Percentiles rank a stretch among this genome's conserved stretches.
Conservation (phyloP, 441 rosid genomes). For the Adansonia madagascariensis region DNA sequence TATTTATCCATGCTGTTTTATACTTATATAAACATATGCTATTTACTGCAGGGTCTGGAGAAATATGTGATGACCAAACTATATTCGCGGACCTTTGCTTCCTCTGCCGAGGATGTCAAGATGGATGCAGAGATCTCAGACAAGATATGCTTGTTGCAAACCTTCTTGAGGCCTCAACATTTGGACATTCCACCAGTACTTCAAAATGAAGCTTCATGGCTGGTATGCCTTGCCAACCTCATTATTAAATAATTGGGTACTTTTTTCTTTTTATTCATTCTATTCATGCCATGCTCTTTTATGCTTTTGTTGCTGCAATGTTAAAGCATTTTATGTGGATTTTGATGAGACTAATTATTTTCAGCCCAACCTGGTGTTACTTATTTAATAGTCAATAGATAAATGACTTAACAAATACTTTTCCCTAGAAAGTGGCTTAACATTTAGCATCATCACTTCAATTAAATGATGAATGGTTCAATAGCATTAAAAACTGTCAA, state of each 20-base stretch:
- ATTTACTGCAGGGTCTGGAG: constrained; percentile 55
- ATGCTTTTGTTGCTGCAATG: neutral
- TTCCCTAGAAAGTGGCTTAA: neutral
- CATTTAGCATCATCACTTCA: neutral
- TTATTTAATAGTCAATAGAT: neutral
- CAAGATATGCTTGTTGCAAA: constrained; percentile 52
- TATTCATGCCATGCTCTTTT: neutral
- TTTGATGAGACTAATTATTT: neutral
- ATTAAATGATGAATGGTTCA: neutral
- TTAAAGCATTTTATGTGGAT: constrained; percentile 6
- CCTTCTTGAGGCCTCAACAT: constrained; percentile 61
- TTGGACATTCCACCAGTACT: constrained; percentile 57
- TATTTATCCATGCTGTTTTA: neutral
- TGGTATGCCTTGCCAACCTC: constrained; percentile 45
- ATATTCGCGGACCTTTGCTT: constrained; percentile 51
- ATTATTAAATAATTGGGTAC: neutral
- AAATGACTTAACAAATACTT: neutral
- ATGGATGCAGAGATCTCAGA: constrained; percentile 49
- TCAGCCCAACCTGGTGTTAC: neutral
- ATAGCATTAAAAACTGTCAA: neutral
- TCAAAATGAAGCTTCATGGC: constrained; percentile 62
- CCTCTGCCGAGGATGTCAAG: constrained; percentile 48
- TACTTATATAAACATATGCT: neutral
- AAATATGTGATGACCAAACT: constrained; percentile 61
- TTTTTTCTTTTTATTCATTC: neutral